These are phyloP conservation scores for Teunomyces tritomae DNA, from an alignment of 805 yeast genomes.

Conservation along the genomic window DNA sequence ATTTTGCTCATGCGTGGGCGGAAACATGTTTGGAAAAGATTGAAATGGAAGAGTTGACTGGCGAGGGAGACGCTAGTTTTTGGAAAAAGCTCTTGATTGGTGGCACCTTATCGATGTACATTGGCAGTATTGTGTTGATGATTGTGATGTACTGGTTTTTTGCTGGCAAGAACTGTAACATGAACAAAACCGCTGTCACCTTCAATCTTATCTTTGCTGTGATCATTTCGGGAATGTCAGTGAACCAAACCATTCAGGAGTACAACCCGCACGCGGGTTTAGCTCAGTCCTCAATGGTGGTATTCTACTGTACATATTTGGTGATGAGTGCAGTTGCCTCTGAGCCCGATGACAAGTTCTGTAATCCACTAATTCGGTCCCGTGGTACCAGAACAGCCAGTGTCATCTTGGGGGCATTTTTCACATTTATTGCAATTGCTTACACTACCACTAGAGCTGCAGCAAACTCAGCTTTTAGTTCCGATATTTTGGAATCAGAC, in stretches of 20 bases:
- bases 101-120: slow-evolving; percentile 85
- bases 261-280: slow-evolving; percentile 92
- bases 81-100: slow-evolving; percentile 84
- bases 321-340: slow-evolving; percentile 91
- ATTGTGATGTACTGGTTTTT: slow-evolving; percentile 79
- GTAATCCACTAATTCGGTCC: slow-evolving; percentile 90
- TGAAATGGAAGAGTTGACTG: slow-evolving; percentile 65
- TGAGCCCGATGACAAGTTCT: slow-evolving; percentile 90
- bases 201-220: slow-evolving; percentile 67
- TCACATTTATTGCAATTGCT: slow-evolving; percentile 93
- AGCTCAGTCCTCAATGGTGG: slow-evolving; percentile 96
- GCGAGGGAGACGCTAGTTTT: slow-evolving; percentile 51
- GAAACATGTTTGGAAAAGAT: slow-evolving; percentile 90
- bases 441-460: slow-evolving; percentile 98
- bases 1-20: slow-evolving; percentile 98
- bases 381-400: slow-evolving; percentile 87
- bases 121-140: slow-evolving; percentile 69
- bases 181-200: slow-evolving; percentile 86
- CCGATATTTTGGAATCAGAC: slow-evolving; percentile 32
- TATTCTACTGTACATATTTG: slow-evolving; percentile 87
- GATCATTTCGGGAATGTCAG: slow-evolving; percentile 64
- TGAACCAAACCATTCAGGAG: slow-evolving; percentile 84
- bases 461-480: slow-evolving; percentile 50
- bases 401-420: slow-evolving; percentile 83
- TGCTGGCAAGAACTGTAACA: slow-evolving; percentile 74